These are phyloP conservation scores for Trichoderma endophyticum DNA, from an alignment of 2,329 filamentous ascomycete genomes.

Conservation along the genomic window DNA sequence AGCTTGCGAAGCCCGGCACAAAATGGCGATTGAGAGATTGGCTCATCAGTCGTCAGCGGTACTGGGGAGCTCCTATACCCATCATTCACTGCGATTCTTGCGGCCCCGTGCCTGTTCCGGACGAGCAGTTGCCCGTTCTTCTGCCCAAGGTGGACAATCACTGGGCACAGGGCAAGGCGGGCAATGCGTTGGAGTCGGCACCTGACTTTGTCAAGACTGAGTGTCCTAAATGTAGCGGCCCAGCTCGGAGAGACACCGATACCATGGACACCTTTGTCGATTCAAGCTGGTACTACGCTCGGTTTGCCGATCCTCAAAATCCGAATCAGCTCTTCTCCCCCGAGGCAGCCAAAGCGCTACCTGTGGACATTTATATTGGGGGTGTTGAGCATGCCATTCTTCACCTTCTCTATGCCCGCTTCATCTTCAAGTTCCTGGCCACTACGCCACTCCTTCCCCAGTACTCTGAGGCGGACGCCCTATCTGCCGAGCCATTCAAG, in stretches of 20 bases:
- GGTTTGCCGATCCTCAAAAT: slow-evolving; percentile 72
- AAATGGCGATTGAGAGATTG: slow-evolving; percentile 84
- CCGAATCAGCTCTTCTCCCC: slow-evolving; percentile 57
- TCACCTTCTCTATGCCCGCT: slow-evolving; percentile 83
- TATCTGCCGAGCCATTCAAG: slow-evolving; percentile 70
- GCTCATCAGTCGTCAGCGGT: slow-evolving; percentile 87
- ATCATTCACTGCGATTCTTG: slow-evolving; percentile 78
- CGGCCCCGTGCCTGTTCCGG: slow-evolving; percentile 75
- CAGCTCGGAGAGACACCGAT: slow-evolving; percentile 80
- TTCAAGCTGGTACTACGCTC: slow-evolving; percentile 89
- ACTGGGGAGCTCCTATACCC: slow-evolving; percentile 89
- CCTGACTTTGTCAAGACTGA: slow-evolving; percentile 70
- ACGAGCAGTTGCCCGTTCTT: slow-evolving; percentile 70
- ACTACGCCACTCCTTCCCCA: slow-evolving; percentile 49
- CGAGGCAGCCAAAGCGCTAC: slow-evolving; percentile 57
- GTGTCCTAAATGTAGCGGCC: slow-evolving; percentile 69
- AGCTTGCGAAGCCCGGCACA: slow-evolving; percentile 60
- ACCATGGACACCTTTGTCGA: slow-evolving; percentile 98
- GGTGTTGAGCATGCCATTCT: slow-evolving; percentile 89
- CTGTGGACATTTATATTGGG: slow-evolving; percentile 85
- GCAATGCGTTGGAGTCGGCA: slow-evolving; percentile 72
- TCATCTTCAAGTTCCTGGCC: slow-evolving; percentile 83
- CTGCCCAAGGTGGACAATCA: slow-evolving; percentile 68
- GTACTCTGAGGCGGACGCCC: slow-evolving; percentile 30
- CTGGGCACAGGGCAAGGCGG: slow-evolving; percentile 65